Base-by-base conservation (phyloP, 2,329 filamentous ascomycete genomes). In the Trichoderma pleuroti region DNA sequence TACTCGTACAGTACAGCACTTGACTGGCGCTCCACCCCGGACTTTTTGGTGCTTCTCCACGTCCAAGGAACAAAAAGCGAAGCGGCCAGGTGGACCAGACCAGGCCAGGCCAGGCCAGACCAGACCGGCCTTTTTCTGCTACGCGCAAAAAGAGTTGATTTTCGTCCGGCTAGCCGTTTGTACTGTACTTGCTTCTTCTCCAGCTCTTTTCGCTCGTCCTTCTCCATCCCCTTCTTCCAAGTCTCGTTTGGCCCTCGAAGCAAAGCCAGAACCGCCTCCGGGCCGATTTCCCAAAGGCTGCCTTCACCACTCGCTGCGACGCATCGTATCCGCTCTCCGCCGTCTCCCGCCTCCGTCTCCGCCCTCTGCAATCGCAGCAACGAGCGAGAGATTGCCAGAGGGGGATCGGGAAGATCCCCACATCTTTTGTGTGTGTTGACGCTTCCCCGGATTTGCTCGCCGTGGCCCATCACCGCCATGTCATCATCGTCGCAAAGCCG, bases 401-500 rank as follows among this genome's bases (percentile, higher is more conserved):
- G 70, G 57, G 70, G 46, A 65, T 69, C 65, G 64, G 70, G 36
- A 36, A 28, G 67, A 72, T 72, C 70, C 68, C 70, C 70, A 72
- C 70, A 72, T 52, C 59, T 61, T 52, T 34, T 63, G 60, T 30
- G 32, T 66, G 52, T 59, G 57, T 63, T 57, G 57, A 72, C 61
- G 62, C 54, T 73, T 70, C 70, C 70, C 72, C 70, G 70, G 72
- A 70, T 70, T 70, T 61, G 46, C 66, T 63, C 36, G n/a, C 63
- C 49, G 54, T 54, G 61, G 54, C 54, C 61, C 63, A 60, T 54
- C 59, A 60, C 60, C 66, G 66, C 66, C 70, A 71, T 73, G 72
- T 71, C 65, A 73, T 76, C 70, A 72, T 73, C 72, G 46, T 71
- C 75, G 66, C 72, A 77, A 65, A 76, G 73, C 54, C 74, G 59